Evolutionary conservation across 179 eudicot genomes (phyloP).

Genomic region (Corrigiola litoralis): DNA sequence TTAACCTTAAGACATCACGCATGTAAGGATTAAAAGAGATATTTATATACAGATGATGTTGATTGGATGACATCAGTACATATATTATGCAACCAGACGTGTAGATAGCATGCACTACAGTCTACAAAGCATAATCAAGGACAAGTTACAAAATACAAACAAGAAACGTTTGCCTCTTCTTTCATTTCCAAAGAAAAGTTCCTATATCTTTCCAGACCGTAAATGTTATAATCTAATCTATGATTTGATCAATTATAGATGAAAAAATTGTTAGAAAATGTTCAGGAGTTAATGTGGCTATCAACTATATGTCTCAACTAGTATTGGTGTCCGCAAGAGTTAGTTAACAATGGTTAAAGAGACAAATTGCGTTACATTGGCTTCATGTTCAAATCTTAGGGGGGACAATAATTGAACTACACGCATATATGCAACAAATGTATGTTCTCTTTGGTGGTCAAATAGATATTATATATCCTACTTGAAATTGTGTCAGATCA

Average conservation of each 20-base stretch:
- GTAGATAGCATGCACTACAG: conserved; percentile 10
- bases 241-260: not conserved
- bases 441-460: too few relatives aligned
- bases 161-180: conserved; percentile 15
- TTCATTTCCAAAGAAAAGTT: conserved; percentile 15
- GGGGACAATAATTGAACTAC: too few relatives aligned
- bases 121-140: conserved; percentile 1
- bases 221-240: not conserved
- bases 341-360: too few relatives aligned
- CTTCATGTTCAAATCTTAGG: too few relatives aligned
- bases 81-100: not conserved
- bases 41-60: not conserved
- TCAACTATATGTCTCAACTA: too few relatives aligned
- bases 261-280: too few relatives aligned
- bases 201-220: not conserved
- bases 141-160: conserved; percentile 20
- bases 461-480: too few relatives aligned
- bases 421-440: too few relatives aligned
- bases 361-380: too few relatives aligned
- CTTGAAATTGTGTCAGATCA: too few relatives aligned
- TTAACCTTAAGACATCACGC: conserved; percentile 10
- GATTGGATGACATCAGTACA: not conserved
- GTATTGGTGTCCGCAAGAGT: too few relatives aligned
- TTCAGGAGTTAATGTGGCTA: too few relatives aligned
- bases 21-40: not conserved